Base-by-base conservation (phyloP, 441 rosid species). In the Erodium trifolium region DNA sequence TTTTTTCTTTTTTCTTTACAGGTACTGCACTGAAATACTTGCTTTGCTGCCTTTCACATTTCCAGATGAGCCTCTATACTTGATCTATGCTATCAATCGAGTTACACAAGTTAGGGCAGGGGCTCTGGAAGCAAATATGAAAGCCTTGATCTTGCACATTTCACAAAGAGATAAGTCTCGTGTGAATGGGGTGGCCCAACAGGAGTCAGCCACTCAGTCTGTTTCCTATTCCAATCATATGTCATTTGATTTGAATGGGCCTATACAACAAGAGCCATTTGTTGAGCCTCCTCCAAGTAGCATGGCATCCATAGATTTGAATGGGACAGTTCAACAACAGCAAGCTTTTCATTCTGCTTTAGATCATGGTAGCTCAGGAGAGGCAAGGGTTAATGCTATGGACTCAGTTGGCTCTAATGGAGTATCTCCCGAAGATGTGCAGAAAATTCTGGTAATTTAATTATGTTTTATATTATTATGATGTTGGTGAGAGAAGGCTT, bases 51-150 rank as follows among this genome's bases (percentile, higher is more conserved):
- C 99, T 43, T 93, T 93, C 79, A 85, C 99, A 63, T 70, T 79
- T 51, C 98, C 95, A 11, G 99, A 96, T 82, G 99, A 93, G 77
- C 98, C 99, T 3, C 94, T 96, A 68, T 91, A 96, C 86, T 80
- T 96, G 82, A 80, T 96, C 65, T 93, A 93, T 73, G 63, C 94
- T 29, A 88, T 92, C 80, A 96, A 93, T 81, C 90, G 97, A 80
- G 82, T 96, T 70, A 81, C 89, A 71, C 99, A 93, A 84, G 93
- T 93, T 68, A 86, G 98, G 73, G 93, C 92, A 63, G 99, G 98
- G 63, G 88, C 96, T 63, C 77, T 91, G 37, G 97, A 96, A 85
- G 95, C 98, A 75, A 91, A 91, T 81, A 73, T 91, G 89, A 96
- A 90, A 81, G 93, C 88, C 41, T 77, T 83, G 66, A 82, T 82